Conservation (phyloP, 495 filamentous ascomycete genomes). For the Ascodesmis nigricans region DNA sequence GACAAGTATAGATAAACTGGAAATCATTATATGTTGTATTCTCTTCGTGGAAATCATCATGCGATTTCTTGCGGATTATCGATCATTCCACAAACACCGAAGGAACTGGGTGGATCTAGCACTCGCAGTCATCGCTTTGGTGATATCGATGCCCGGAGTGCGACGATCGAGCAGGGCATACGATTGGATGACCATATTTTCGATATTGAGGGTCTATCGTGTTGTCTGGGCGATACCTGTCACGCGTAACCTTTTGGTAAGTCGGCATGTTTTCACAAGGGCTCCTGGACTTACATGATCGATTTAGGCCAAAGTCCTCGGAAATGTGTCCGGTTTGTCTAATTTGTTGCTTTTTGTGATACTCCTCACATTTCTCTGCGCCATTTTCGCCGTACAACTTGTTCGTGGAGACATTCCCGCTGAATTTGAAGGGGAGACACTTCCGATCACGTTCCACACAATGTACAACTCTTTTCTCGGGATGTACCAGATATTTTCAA, state of each 20-base stretch:
- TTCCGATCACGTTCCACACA: constrained; percentile 56
- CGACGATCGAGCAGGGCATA: constrained; percentile 55
- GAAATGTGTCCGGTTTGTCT: constrained; percentile 74
- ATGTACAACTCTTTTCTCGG: constrained; percentile 91
- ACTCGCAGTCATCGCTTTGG: constrained; percentile 54
- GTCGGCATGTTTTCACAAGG: too few relatives aligned
- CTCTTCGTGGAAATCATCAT: constrained; percentile 64
- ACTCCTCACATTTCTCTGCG: constrained; percentile 76
- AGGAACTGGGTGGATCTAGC: constrained; percentile 60
- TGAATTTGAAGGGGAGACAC: constrained; percentile 33
- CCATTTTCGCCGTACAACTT: constrained; percentile 83
- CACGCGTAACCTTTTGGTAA: constrained; percentile 57
- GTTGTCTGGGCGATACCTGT: constrained; percentile 75
- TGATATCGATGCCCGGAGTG: constrained; percentile 74
- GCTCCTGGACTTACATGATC: too few relatives aligned
- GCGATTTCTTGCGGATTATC: constrained; percentile 57
- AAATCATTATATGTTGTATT: constrained; percentile 55
- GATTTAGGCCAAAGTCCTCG: constrained; percentile 41
- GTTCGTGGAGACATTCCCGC: constrained; percentile 66
- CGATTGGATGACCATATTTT: constrained; percentile 78
- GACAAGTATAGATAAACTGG: constrained; percentile 35
- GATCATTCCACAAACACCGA: constrained; percentile 45
- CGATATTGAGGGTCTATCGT: constrained; percentile 78
- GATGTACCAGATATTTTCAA: constrained; percentile 97
- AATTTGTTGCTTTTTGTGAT: constrained; percentile 95